A percentile compares a stretch with the other conserved stretches of the same genome.
Conservation (phyloP, 169 alveolate genomes). For the Cryptosporidium sp. region DNA sequence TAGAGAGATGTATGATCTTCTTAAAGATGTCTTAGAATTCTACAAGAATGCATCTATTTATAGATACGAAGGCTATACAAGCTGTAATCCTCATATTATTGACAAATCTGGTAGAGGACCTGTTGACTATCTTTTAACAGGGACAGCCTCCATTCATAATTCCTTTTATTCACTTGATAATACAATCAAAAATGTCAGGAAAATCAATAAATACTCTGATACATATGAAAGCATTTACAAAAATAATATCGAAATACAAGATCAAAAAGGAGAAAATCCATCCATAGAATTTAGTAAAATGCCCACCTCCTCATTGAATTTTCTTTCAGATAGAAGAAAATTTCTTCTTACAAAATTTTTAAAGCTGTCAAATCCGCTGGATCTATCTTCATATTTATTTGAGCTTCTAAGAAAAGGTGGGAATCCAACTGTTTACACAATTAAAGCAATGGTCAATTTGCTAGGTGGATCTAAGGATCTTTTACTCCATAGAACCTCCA, state of each 20-base stretch:
- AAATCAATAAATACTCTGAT: constrained; percentile 9
- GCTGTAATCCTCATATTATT: constrained; percentile 69
- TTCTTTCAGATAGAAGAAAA: constrained; percentile 48
- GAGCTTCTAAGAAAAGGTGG: constrained; percentile 62
- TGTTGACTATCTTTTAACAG: constrained; percentile 48
- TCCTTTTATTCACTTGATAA: neutral
- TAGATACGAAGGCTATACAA: constrained; percentile 64
- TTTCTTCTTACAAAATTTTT: constrained; percentile 25
- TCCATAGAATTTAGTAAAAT: neutral
- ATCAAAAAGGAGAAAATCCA: neutral
- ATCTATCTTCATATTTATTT: constrained; percentile 56
- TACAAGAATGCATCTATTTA: constrained; percentile 57
- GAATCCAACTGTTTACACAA: constrained; percentile 40
- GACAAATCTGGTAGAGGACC: constrained; percentile 73
- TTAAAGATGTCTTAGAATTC: constrained; percentile 61
- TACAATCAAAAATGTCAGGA: neutral
- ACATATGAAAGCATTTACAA: neutral
- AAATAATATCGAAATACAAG: neutral
- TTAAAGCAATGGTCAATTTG: constrained; percentile 56
- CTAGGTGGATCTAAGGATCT: constrained; percentile 36
- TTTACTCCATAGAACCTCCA: constrained; percentile 43
- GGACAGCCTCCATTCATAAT: constrained; percentile 2
- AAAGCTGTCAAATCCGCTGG: constrained; percentile 56
- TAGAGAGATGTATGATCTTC: constrained; percentile 61
- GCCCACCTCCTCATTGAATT: neutral